A percentile compares a stretch with the other conserved stretches of the same genome.
Evolutionary conservation across 2,329 filamentous ascomycete genomes (phyloP).

Genomic region (Colletotrichum neosansevieriae): DNA sequence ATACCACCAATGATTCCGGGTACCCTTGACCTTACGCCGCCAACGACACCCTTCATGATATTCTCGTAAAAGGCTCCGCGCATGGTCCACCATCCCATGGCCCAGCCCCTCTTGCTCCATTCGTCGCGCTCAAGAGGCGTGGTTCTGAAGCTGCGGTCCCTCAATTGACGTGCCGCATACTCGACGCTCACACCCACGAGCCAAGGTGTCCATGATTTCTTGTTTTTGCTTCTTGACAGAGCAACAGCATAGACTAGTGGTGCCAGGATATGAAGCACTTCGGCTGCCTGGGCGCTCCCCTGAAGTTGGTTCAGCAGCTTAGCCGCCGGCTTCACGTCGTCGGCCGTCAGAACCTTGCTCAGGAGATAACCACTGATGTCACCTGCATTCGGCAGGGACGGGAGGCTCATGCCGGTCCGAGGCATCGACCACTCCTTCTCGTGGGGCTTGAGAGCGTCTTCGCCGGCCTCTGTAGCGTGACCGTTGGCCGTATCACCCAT

Average conservation of each 20-base stretch:
- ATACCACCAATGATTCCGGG: conserved; percentile 86
- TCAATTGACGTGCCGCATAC: conserved; percentile 87
- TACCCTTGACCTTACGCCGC: conserved; percentile 79
- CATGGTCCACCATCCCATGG: conserved; percentile 95
- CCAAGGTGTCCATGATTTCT: conserved; percentile 92
- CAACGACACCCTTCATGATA: conserved; percentile 81
- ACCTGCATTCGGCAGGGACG: conserved; percentile 81
- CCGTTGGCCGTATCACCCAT: conserved; percentile 68
- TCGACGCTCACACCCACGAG: conserved; percentile 86
- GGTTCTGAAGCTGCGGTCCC: conserved; percentile 80
- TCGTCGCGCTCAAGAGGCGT: conserved; percentile 92
- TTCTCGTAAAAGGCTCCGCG: conserved; percentile 97
- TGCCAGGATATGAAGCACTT: conserved; percentile 91
- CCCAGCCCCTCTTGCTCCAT: conserved; percentile 88
- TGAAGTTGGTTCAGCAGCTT: conserved; percentile 86
- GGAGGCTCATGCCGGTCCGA: conserved; percentile 88
- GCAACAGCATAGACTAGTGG: conserved; percentile 89
- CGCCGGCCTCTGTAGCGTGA: conserved; percentile 67
- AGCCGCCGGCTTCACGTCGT: conserved; percentile 94
- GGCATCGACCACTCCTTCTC: conserved; percentile 88
- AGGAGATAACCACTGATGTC: conserved; percentile 91
- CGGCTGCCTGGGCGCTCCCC: conserved; percentile 80
- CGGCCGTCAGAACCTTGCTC: conserved; percentile 90
- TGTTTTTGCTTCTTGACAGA: conserved; percentile 78
- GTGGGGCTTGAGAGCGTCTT: conserved; percentile 54